Conservation (phyloP, 2,329 filamentous ascomycete genomes). For the Thielaviopsis populi region DNA sequence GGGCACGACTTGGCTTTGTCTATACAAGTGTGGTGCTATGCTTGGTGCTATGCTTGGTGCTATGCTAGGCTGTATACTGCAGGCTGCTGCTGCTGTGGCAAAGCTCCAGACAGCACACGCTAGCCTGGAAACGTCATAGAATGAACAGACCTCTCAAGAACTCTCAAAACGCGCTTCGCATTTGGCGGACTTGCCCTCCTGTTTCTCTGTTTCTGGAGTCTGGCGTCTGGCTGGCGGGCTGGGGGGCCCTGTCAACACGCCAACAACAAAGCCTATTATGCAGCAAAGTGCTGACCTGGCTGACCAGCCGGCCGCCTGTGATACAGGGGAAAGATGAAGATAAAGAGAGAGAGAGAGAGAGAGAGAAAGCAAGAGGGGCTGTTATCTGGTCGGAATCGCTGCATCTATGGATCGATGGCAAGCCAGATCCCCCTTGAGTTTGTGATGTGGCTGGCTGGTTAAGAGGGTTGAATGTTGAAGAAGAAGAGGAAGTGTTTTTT, state of each 20-base stretch:
- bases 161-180: background rate
- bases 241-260: background rate
- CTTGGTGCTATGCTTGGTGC: background rate
- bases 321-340: background rate
- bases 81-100: no score
- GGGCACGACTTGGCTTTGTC: background rate
- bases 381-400: background rate
- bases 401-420: background rate
- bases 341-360: background rate
- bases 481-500: background rate
- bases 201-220: background rate
- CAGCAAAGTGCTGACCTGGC: background rate
- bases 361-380: background rate
- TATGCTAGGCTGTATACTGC: background rate
- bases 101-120: background rate
- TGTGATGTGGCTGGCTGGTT: background rate
- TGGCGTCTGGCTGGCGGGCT: background rate
- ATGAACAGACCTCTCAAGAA: no score
- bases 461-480: background rate
- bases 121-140: slow-evolving; percentile 2
- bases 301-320: background rate
- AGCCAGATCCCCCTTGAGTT: background rate
- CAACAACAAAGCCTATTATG: background rate
- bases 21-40: background rate
- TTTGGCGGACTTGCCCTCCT: background rate